Evolutionary conservation across 1,284 basidiomycete genomes (phyloP).

Genomic region (Chalciporus sp.): DNA sequence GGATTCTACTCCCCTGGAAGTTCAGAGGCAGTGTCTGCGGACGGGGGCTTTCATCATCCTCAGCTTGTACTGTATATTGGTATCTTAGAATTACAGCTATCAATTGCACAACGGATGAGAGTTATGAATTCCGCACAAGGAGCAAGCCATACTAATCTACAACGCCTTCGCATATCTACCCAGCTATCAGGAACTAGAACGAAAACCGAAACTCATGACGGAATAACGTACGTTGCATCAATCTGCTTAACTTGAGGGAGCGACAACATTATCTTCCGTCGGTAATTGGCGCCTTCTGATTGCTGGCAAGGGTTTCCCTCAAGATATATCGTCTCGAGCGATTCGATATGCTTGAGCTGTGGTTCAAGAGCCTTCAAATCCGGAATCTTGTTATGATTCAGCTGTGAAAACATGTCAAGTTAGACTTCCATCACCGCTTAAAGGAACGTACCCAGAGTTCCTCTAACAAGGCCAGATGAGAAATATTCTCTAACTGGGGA

Average conservation of each 20-base stretch:
- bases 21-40: no score
- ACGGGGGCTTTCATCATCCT: no score
- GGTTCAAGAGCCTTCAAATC: conserved; percentile 69
- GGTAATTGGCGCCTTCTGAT: conserved; percentile 77
- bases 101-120: background rate
- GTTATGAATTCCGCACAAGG: no score
- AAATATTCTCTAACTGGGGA: conserved; percentile 75
- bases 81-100: background rate
- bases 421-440: background rate
- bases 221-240: conserved; percentile 83
- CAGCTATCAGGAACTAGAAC: conserved; percentile 8
- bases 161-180: conserved; percentile 23
- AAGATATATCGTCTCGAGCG: conserved; percentile 89
- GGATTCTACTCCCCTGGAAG: no score
- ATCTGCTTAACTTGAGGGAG: conserved; percentile 92
- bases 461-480: conserved; percentile 75
- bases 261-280: conserved; percentile 87
- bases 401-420: conserved; percentile 46
- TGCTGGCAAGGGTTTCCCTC: conserved; percentile 93
- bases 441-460: conserved; percentile 87
- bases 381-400: conserved; percentile 85
- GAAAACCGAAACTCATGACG: background rate
- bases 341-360: conserved; percentile 68
- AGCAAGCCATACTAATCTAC: conserved; percentile 10
- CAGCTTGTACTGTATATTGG: background rate